Evolutionary conservation across 768 basidiomycete species (phyloP), one percentile per base, ranked within the genome.

Genomic region (Lepiota venenata): DNA sequence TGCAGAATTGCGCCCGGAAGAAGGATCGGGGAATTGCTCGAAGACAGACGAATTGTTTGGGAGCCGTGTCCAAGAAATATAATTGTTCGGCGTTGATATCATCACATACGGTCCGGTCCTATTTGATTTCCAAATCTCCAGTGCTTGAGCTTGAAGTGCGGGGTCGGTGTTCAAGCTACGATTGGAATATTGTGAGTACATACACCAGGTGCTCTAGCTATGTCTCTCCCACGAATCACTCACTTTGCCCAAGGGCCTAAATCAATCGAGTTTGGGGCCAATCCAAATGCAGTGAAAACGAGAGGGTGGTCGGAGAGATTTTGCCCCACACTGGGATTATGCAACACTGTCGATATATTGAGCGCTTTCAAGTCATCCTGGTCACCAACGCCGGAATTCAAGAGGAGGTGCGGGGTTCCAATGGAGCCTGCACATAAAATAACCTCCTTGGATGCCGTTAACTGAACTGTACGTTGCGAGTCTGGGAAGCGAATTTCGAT

Each of bases 321-420:
- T 18, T 77, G 72, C 9, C 93, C 92, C 12, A 94, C 91, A 8
- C 81, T 83, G 0, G 89, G 85, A 4, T 86, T 76, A 59, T 93
- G 80, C 8, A 80, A 64, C 8, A 50, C n/a, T 4, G 39, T 35
- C 6, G 42, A 39, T 18, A 59, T 44, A 8, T 46, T 45, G 29
- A 52, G 8, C 2, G 21, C 43, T 16, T 16, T 22, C 4, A 59
- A 42, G 10, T 59, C 54, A 4, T 48, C 15, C 18, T 25, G 36
- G 42, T 60, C 46, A 2, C 55, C 59, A 43, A 60, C 57, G 12
- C 59, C 59, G 4, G 59, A 60, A 29, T 52, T 50, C n/a, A 60
- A 29, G 14, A 60, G 59, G 27, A 60, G 57, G 7, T 57, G 56
- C 0, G 59, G 59, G 2, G 59, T 43, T 6, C 56, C 53, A 42